Evolutionary conservation across 495 filamentous ascomycete species (phyloP), one percentile per base, ranked within the genome.

Genomic region (Xylaria venustula): DNA sequence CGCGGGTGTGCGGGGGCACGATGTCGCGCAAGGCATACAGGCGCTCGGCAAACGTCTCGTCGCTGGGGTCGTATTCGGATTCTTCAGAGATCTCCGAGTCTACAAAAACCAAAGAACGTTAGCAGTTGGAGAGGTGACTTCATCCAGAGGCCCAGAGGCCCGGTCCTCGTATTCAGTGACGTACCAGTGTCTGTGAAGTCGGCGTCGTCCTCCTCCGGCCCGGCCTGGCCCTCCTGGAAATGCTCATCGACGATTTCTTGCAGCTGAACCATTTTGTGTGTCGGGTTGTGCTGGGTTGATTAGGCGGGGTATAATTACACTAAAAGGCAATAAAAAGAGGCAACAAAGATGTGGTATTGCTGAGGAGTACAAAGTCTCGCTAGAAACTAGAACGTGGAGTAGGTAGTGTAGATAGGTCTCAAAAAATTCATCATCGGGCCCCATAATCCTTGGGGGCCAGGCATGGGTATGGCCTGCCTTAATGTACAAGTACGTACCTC

Each of bases 231-330:
- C 67, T 87, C 75, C 71, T 85, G 79, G 81, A 97, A 96, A 75
- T 94, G 91, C 79, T 96, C 92, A 73, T 98, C 94, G 63, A 93
- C 87, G 71, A 98, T 93, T 78, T 97, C 95, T 65, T 87, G 88
- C 65, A 98, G 90, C 77, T 95, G 90, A 73, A 98, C 94, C 94
- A 98, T 98, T 69, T 47, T 54, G 37, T 25, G 37, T 49, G 20
- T 58, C 15, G 19, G 22, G 12, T n/a, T 9, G 45, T 23, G 15
- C 32, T 48, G 20, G 20, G 44, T 15, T 37, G 17, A 15, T 5
- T 15, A 17, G 41, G 23, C 20, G 37, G 11, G 19, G 26, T 54
- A 44, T 30, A 19, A 28, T 25, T 46, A 15, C 34, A 12, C 1
- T 1, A 34, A 23, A 36, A 17, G 23, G 23, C 7, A 37, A 11